A percentile compares a stretch with the other conserved stretches of the same genome.
These are phyloP conservation scores for Keqinozyma sinolaborantium DNA, from an alignment of 1,139 yeast species.

Conservation along the genomic window DNA sequence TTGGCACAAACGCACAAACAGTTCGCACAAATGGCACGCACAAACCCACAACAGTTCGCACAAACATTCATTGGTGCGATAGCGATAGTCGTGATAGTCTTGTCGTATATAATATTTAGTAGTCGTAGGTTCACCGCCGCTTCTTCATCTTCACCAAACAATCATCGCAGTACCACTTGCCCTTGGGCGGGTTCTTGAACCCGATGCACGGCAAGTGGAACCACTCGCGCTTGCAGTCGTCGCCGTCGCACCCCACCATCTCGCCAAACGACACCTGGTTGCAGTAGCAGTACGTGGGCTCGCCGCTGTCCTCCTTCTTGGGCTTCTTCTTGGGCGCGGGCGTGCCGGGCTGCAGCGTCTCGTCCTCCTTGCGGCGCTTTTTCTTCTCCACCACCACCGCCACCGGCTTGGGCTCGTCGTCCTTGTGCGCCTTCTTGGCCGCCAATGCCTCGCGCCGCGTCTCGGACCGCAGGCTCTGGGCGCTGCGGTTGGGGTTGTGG, in stretches of 20 bases:
- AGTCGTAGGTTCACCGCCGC: constrained; percentile 15
- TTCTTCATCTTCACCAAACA: constrained; percentile 51
- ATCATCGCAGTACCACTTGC: constrained; percentile 96
- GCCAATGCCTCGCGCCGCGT: constrained; percentile 90
- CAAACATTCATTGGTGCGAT: too few relatives aligned
- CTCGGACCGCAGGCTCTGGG: constrained; percentile 73
- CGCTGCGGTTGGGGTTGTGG: constrained; percentile 44
- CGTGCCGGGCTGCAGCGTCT: constrained; percentile 14
- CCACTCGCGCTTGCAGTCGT: constrained; percentile 92
- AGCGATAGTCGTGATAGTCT: too few relatives aligned
- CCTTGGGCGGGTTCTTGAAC: constrained; percentile 84
- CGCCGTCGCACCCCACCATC: constrained; percentile 98
- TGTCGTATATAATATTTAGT: constrained; percentile 1
- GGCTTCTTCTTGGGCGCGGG: constrained; percentile 25
- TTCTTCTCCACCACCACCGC: constrained; percentile 17
- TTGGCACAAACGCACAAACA: too few relatives aligned
- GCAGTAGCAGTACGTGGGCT: constrained; percentile 93
- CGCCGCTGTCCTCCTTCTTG: constrained; percentile 33
- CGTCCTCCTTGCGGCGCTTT: constrained; percentile 22
- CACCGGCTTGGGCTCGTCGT: constrained; percentile 18
- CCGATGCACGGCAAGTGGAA: constrained; percentile 97
- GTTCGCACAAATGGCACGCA: too few relatives aligned
- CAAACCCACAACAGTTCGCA: too few relatives aligned
- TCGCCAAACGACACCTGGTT: constrained; percentile 96
- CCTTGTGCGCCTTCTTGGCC: constrained; percentile 63